A percentile compares a stretch with the other conserved stretches of the same genome.
phyloP scores from a whole-genome alignment of 176 grass and related monocot genomes.

The Carex parvula region DNA sequence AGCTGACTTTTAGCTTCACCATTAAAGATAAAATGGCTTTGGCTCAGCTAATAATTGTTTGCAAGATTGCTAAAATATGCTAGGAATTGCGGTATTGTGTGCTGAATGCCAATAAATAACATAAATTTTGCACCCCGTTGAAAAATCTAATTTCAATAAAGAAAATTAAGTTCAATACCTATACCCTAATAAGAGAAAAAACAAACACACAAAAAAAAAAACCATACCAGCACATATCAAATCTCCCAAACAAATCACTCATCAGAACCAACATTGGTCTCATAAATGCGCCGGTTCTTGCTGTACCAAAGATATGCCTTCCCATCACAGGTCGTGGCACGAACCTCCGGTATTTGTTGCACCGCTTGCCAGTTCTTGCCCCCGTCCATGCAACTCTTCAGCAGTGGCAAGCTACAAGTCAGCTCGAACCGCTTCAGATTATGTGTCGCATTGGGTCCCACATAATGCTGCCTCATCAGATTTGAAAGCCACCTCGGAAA shows the following conservation, averaged over 20 bases:
- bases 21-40: neutral
- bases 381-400: constrained; percentile 61
- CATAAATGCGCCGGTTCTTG: constrained; percentile 43
- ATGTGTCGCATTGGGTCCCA: constrained; percentile 2
- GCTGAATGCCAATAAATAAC: neutral
- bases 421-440: constrained; percentile 48
- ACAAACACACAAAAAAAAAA: neutral
- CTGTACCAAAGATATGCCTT: constrained; percentile 58
- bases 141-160: neutral
- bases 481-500: constrained; percentile 65
- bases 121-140: neutral
- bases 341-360: constrained; percentile 60
- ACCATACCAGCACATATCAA: constrained; percentile 13
- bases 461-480: constrained; percentile 41
- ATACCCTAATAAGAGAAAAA: neutral
- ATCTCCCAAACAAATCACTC: constrained; percentile 44
- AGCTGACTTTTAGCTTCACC: neutral
- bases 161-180: neutral
- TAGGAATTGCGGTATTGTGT: neutral
- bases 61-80: neutral
- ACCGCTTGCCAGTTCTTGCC: constrained; percentile 74
- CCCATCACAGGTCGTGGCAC: constrained; percentile 45
- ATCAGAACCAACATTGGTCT: constrained; percentile 61
- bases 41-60: neutral
- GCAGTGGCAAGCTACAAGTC: constrained; percentile 50